Evolutionary conservation across 2,329 filamentous ascomycete genomes (phyloP), one percentile per base, ranked within the genome.

Genomic region (Fusarium sp.): DNA sequence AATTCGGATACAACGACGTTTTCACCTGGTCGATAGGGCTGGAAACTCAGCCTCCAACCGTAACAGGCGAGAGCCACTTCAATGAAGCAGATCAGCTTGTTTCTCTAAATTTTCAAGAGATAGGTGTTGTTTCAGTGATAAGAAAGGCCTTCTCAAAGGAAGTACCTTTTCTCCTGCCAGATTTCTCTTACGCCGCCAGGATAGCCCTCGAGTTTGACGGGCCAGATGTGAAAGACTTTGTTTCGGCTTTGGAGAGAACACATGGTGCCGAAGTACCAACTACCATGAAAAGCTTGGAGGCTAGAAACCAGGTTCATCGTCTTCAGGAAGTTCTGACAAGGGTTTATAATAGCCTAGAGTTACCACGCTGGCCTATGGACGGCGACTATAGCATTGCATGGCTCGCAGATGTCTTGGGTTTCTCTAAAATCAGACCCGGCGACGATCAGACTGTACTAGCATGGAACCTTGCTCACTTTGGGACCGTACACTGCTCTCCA

Each of bases 81-180:
- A 1, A 56, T 6, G 6, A 11, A 17, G 1, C 15, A 0, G 13
- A 29, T 0, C 4, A 35, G 0, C n/a, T 39, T 5, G 4, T 52
- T 7, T 18, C 46, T 5, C 1, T 56, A 3, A 11, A 13, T 0
- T 3, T 53, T 2, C 4, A 35, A 14, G 20, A 40, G 0, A 56
- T 56, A 2, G 45, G 45, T 0, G 14, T 17, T 4, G 35, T 51
- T 5, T 51, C 52, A 1, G 18, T 40, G 4, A 5, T 55, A 10
- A 23, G 13, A 18, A 11, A 13, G 6, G 2, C 31, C 10, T 1
- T 49, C 4, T 3, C 20, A 9, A 27, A 10, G 14, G 31, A 33
- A 7, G 5, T 17, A 14, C 31, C 31, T 7, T 33, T 15, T 33
- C 31, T 33, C 14, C 14, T 21, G 2, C 25, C n/a, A 6, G 21